Evolutionary conservation across 371 early-diverging fungal genomes (phyloP).

Genomic region (Zopfochytrium polystomum): DNA sequence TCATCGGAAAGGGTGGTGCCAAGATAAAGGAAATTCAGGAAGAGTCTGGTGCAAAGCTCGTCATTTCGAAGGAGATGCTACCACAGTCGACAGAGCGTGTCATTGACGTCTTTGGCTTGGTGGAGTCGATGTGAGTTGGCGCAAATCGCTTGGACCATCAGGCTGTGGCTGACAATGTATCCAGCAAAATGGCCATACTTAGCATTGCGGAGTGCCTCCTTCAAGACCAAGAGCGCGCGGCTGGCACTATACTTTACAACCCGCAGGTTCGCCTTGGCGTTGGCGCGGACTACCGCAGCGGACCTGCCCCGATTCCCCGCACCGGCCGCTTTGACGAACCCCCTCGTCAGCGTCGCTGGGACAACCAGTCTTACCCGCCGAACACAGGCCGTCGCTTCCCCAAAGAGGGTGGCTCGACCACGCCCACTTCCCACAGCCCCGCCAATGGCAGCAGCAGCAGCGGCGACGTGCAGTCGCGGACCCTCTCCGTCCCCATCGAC

Average conservation of each 20-base stretch:
- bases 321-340: too few species aligned
- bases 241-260: slow-evolving; percentile 64
- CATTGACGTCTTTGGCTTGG: slow-evolving; percentile 33
- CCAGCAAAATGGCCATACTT: slow-evolving; percentile 67
- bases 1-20: slow-evolving; percentile 43
- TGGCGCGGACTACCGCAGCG: too few species aligned
- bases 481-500: slow-evolving; percentile 40
- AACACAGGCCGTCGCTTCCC: too few species aligned
- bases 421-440: too few species aligned
- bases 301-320: too few species aligned
- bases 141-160: too few species aligned
- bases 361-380: too few species aligned
- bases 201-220: slow-evolving; percentile 72
- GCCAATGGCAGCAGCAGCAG: too few species aligned
- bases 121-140: slow-evolving; percentile 39
- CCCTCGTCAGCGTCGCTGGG: too few species aligned
- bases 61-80: slow-evolving; percentile 38
- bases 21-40: slow-evolving; percentile 47
- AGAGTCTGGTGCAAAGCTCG: slow-evolving; percentile 35
- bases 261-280: slow-evolving; percentile 53
- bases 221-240: slow-evolving; percentile 67
- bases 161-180: too few species aligned
- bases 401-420: too few species aligned
- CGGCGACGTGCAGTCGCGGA: slow-evolving; percentile 34
- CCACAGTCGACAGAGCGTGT: slow-evolving; percentile 44